These are phyloP conservation scores for Globisporangium perplexum DNA, from an alignment of 352 stramenopile species.

Conservation along the genomic window DNA sequence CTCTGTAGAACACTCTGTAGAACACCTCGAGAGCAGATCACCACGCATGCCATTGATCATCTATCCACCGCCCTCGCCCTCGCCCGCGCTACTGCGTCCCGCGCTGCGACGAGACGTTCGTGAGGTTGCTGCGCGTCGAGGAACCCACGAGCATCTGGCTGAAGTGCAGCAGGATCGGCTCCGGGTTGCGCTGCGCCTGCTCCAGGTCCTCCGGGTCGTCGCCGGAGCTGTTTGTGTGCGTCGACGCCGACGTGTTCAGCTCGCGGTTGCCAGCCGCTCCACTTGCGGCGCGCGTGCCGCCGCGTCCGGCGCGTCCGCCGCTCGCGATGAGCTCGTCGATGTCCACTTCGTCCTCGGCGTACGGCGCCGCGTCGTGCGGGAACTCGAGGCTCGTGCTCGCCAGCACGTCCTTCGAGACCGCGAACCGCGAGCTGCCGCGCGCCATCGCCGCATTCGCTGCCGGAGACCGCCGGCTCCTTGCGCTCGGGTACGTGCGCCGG, in stretches of 20 bases:
- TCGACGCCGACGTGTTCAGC: constrained; percentile 28
- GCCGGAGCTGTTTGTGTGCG: constrained; percentile 6
- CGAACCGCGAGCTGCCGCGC: not conserved
- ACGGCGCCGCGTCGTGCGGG: not conserved
- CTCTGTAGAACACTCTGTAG: too few relatives aligned
- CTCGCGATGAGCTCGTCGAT: constrained; percentile 9
- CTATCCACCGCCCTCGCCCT: too few relatives aligned
- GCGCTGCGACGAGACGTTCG: constrained; percentile 8
- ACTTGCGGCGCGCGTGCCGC: not conserved
- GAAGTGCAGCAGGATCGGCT: constrained; percentile 51
- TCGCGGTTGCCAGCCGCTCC: not conserved
- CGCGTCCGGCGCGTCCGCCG: constrained; percentile 2
- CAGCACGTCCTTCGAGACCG: not conserved
- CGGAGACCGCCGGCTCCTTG: not conserved
- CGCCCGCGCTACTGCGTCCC: not conserved
- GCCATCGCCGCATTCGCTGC: not conserved
- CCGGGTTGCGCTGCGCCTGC: constrained; percentile 42
- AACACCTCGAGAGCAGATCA: too few relatives aligned
- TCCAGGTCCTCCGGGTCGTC: constrained; percentile 27
- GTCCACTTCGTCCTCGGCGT: constrained; percentile 9
- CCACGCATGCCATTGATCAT: too few relatives aligned
- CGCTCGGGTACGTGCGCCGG: constrained; percentile 2
- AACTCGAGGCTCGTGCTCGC: not conserved
- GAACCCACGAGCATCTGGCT: constrained; percentile 22
- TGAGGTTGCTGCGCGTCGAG: constrained; percentile 16